Base-by-base conservation (phyloP, 371 early-diverging fungal species). In the Mortierella sp. region DNA sequence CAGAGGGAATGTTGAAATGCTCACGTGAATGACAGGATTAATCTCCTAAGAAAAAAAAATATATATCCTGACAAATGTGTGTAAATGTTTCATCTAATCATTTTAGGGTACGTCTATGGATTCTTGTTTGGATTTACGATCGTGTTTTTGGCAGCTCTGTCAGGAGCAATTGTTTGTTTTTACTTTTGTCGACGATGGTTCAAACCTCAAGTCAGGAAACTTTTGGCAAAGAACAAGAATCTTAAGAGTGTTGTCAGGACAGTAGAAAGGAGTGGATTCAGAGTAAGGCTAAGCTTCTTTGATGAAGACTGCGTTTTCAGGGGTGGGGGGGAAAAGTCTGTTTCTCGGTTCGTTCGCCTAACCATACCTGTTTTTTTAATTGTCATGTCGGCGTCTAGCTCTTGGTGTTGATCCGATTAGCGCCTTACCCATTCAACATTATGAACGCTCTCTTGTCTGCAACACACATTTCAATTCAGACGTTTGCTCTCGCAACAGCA, bases 361-460 rank as follows among this genome's bases (percentile, higher is more conserved):
- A 28, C 28, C 28, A 28, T 28, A 28, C 28, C 28, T 28, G 28
- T 28, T 19, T 41, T 60, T 32, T n/a, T 40, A n/a, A n/a, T 33
- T 45, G n/a, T 70, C 32, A 57, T 45, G 11, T 66, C 59, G 33
- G 45, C 62, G 43, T 62, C 2, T 75, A 90, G 90, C 77, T 94
- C 7, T 84, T 92, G 61, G 74, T 92, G 6, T 70, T 95, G 40
- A 91, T 94, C 67, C 87, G 94, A 2, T 55, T 94, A 19, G 93
- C 94, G 4, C 95, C 95, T 1, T 95, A 94, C 77, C 95, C 95
- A 22, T 93, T 85, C 82, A 91, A 88, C 62, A 61, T 94, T n/a
- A 84, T 93, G 83, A 93, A 93, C 65, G 88, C 92, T 0, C 70
- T 93, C 8, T 87, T 94, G 65, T 87, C 92, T 24, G 86, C 90